Percentiles rank a stretch among this genome's conserved stretches.
phyloP scores from a whole-genome alignment of 805 yeast genomes.

The Wickerhamiella spandovensis region DNA sequence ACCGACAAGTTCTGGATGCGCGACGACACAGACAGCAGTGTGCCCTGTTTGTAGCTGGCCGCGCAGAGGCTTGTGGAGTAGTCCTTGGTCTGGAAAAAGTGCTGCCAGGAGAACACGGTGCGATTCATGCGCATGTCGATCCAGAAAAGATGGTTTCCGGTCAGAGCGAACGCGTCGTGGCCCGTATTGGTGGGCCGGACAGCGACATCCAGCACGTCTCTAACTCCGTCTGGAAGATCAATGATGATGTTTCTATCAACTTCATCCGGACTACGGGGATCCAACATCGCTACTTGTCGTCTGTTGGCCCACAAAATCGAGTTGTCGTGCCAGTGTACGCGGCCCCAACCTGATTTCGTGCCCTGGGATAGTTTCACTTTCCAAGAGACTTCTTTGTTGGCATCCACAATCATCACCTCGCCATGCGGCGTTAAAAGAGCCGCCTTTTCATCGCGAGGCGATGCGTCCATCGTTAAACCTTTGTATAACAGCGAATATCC shows the following conservation, averaged over 20 bases:
- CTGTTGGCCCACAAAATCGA: constrained; percentile 14
- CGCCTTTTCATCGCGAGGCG: neutral
- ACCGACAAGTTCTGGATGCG: constrained; percentile 24
- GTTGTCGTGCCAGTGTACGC: constrained; percentile 3
- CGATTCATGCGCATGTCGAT: constrained; percentile 27
- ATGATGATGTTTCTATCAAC: constrained; percentile 1
- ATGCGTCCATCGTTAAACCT: constrained; percentile 13
- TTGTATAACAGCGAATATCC: constrained; percentile 2
- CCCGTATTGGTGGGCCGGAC: constrained; percentile 13
- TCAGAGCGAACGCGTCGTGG: constrained; percentile 38
- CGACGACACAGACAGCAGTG: constrained; percentile 21
- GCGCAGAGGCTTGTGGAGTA: constrained; percentile 34
- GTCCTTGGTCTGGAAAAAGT: constrained; percentile 43
- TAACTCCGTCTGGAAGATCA: constrained; percentile 4
- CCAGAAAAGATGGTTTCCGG: constrained; percentile 54
- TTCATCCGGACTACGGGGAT: constrained; percentile 4
- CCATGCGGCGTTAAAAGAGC: constrained; percentile 3
- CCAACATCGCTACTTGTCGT: constrained; percentile 6
- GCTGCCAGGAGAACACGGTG: constrained; percentile 60
- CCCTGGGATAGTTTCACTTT: constrained; percentile 7
- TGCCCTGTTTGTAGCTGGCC: constrained; percentile 14
- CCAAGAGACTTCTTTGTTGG: constrained; percentile 1
- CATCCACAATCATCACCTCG: constrained; percentile 4
- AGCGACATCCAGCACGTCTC: constrained; percentile 12
- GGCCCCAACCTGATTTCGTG: constrained; percentile 13